Percentiles rank a stretch among this genome's conserved stretches.
Conservation (phyloP, 1,284 basidiomycete species). For the Neonothopanus nambi region DNA sequence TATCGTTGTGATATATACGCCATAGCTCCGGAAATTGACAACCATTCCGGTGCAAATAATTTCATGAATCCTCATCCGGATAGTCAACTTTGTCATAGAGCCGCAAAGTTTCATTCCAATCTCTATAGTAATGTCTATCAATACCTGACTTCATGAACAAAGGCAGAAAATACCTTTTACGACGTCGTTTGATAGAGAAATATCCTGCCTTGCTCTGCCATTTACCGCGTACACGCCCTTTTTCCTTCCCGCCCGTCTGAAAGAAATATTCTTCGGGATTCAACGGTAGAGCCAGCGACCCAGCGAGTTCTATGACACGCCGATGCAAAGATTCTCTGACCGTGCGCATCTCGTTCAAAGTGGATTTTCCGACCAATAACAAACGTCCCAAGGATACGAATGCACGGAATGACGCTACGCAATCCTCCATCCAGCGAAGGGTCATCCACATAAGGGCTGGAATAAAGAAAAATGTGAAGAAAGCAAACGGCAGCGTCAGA, state of each 20-base stretch:
- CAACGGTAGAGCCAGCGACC: conserved; percentile 61
- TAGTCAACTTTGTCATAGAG: conserved; percentile 81
- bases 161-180: conserved; percentile 51
- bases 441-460: conserved; percentile 85
- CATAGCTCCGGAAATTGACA: too few relatives aligned
- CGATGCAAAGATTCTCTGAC: conserved; percentile 56
- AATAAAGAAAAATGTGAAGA: conserved; percentile 55
- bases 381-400: conserved; percentile 61
- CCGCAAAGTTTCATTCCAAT: conserved; percentile 84
- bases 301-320: conserved; percentile 66
- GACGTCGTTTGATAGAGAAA: conserved; percentile 73
- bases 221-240: conserved; percentile 62
- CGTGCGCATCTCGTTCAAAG: conserved; percentile 52
- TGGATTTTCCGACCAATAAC: conserved; percentile 60
- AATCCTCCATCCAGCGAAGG: conserved; percentile 84
- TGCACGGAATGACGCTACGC: conserved; percentile 74
- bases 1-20: too few relatives aligned
- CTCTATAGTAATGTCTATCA: conserved; percentile 27
- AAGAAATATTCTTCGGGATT: conserved; percentile 69
- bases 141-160: not conserved
- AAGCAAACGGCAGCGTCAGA: conserved; percentile 60
- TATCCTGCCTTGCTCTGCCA: conserved; percentile 74
- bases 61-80: conserved; percentile 46
- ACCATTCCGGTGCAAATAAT: not conserved
- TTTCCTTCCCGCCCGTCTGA: conserved; percentile 56